phyloP scores from a whole-genome alignment of 2,329 filamentous ascomycete species.

The Ramularia endophylla region DNA sequence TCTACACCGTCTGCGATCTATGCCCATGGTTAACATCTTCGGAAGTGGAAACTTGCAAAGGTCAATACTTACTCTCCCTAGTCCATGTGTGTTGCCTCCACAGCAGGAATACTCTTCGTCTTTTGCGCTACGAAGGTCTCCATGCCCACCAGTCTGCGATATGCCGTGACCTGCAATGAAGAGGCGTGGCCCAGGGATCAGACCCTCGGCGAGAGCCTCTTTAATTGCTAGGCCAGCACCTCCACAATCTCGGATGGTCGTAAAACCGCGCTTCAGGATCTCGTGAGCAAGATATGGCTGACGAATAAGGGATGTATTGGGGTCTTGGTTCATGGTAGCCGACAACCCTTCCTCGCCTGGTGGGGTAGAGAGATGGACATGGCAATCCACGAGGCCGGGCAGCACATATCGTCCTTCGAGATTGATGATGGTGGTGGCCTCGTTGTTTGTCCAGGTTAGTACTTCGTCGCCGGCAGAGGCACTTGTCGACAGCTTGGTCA shows the following conservation, averaged over 20 bases:
- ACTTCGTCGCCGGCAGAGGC: conserved; percentile 25
- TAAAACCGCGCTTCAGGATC: conserved; percentile 55
- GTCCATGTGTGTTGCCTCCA: conserved; percentile 36
- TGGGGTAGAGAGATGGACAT: conserved; percentile 44
- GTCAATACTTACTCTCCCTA: conserved; percentile 39
- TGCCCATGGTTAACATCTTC: no score
- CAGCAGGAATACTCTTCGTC: conserved; percentile 46
- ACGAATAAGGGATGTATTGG: conserved; percentile 37
- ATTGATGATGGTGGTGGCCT: conserved; percentile 32
- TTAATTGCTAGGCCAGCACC: conserved; percentile 52
- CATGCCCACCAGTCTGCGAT: conserved; percentile 55
- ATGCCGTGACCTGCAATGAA: conserved; percentile 52
- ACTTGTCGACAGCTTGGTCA: conserved; percentile 24
- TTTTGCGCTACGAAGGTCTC: conserved; percentile 44
- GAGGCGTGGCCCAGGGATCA: conserved; percentile 50
- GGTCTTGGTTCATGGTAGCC: conserved; percentile 33
- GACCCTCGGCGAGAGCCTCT: conserved; percentile 51
- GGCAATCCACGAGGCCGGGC: conserved; percentile 49
- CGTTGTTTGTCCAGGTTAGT: conserved; percentile 24
- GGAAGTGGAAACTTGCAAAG: no score
- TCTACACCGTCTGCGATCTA: conserved; percentile 53
- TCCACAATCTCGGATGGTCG: conserved; percentile 53
- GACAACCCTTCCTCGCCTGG: conserved; percentile 38
- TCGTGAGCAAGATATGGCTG: conserved; percentile 45
- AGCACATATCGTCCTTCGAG: conserved; percentile 42